phyloP scores from a whole-genome alignment of 2,329 filamentous ascomycete genomes.

The Chaetomium globosum region DNA sequence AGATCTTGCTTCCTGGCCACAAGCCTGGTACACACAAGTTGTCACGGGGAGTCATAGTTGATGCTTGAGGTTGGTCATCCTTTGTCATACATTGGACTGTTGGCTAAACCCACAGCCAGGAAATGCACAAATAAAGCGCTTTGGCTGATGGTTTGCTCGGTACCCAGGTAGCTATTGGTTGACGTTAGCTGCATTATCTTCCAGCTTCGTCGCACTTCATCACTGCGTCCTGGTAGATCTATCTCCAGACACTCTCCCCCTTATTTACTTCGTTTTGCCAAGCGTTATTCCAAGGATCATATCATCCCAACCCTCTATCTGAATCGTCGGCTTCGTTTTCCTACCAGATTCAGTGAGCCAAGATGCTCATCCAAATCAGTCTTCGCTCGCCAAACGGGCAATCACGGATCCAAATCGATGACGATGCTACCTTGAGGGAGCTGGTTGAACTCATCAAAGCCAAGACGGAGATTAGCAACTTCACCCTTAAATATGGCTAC shows the following conservation, averaged over 20 bases:
- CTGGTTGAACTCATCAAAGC: conserved; percentile 63
- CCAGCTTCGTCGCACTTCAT: background rate
- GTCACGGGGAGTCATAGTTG: background rate
- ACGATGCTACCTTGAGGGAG: conserved; percentile 66
- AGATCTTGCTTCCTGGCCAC: background rate
- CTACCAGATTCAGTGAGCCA: background rate
- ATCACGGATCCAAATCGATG: conserved; percentile 68
- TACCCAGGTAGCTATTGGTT: background rate
- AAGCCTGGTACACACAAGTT: background rate
- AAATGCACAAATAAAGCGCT: background rate
- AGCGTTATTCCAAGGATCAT: background rate
- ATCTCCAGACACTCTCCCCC: background rate
- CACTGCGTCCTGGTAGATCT: background rate
- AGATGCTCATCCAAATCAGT: conserved; percentile 66
- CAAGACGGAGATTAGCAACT: conserved; percentile 65
- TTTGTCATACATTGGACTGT: background rate
- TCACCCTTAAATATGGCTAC: conserved; percentile 82
- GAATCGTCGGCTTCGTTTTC: background rate
- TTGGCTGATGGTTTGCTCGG: background rate
- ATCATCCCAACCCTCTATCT: background rate
- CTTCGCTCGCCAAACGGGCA: conserved; percentile 75
- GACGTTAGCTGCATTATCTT: background rate
- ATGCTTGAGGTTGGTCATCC: background rate
- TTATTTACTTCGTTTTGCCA: background rate
- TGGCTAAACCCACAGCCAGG: background rate